Conservation (phyloP, 495 filamentous ascomycete genomes). For the Diplogelasinospora grovesii region DNA sequence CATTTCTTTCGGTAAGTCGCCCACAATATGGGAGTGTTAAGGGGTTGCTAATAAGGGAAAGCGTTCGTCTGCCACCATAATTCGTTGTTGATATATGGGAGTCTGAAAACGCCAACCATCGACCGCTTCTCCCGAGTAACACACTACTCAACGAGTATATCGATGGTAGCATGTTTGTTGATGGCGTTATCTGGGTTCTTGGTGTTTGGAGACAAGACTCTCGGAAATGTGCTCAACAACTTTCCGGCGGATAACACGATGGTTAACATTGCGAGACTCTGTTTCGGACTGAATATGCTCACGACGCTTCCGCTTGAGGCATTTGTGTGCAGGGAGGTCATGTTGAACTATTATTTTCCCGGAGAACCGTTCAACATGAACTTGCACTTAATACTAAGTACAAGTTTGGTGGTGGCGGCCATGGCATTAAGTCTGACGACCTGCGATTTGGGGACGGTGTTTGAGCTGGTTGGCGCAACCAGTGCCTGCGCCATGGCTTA, state of each 20-base stretch:
- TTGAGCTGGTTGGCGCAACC: slow-evolving; percentile 92
- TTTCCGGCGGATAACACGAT: slow-evolving; percentile 83
- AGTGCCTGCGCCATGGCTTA: slow-evolving; percentile 91
- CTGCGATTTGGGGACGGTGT: slow-evolving; percentile 88
- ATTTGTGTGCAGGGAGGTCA: slow-evolving; percentile 95
- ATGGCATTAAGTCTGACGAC: slow-evolving; percentile 74
- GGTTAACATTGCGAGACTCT: slow-evolving; percentile 90
- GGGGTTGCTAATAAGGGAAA: slow-evolving; percentile 31
- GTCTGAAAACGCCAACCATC: slow-evolving; percentile 84
- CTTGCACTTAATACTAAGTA: slow-evolving; percentile 79
- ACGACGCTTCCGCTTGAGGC: slow-evolving; percentile 93
- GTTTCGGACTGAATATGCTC: slow-evolving; percentile 97
- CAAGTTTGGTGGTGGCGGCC: slow-evolving; percentile 68
- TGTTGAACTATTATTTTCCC: slow-evolving; percentile 87
- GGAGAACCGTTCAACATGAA: slow-evolving; percentile 71
- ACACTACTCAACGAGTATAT: slow-evolving; percentile 83
- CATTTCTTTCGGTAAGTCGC: slow-evolving; percentile 79
- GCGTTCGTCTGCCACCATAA: slow-evolving; percentile 95
- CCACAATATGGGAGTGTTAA: slow-evolving; percentile 2
- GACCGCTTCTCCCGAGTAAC: slow-evolving; percentile 90
- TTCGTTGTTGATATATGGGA: slow-evolving; percentile 93
- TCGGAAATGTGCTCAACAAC: slow-evolving; percentile 96
- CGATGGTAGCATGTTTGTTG: slow-evolving; percentile 77
- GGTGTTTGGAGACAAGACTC: slow-evolving; percentile 82
- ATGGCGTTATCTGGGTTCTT: slow-evolving; percentile 90